A percentile compares a stretch with the other conserved stretches of the same genome.
Evolutionary conservation across 202 grass and related monocot species (phyloP).

Genomic region (Hordeum pubiflorum): DNA sequence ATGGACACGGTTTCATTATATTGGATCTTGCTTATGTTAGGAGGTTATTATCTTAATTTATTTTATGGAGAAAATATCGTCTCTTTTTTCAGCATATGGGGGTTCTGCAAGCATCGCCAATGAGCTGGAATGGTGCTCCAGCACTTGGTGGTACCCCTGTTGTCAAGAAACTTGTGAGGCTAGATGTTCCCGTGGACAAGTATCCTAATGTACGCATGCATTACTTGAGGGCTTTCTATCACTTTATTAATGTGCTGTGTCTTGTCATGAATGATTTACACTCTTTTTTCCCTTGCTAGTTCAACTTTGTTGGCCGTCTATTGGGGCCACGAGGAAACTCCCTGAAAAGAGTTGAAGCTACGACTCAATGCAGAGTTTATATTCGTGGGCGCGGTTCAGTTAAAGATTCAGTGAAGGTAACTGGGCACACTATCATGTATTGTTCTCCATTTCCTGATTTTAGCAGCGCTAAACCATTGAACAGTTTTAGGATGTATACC

Average conservation of each 20-base stretch:
- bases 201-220: slow-evolving; percentile 67
- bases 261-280: slow-evolving; percentile 23
- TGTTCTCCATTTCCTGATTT: not conserved
- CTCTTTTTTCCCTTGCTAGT: slow-evolving; percentile 44
- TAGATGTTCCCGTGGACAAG: slow-evolving; percentile 94
- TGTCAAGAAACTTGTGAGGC: slow-evolving; percentile 84
- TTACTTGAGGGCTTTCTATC: slow-evolving; percentile 28
- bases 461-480: not conserved
- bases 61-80: slow-evolving; percentile 28
- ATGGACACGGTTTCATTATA: not conserved
- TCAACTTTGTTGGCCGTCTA: slow-evolving; percentile 94
- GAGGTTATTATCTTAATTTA: slow-evolving; percentile 7
- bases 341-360: slow-evolving; percentile 93
- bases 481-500: not conserved
- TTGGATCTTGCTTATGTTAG: slow-evolving; percentile 4
- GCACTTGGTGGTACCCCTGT: slow-evolving; percentile 47
- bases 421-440: slow-evolving; percentile 1
- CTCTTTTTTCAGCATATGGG: slow-evolving; percentile 69
- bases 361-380: slow-evolving; percentile 94
- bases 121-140: slow-evolving; percentile 70
- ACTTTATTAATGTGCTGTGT: not conserved
- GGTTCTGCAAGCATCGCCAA: slow-evolving; percentile 50
- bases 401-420: slow-evolving; percentile 91
- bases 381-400: slow-evolving; percentile 90
- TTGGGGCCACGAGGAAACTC: slow-evolving; percentile 94